Evolutionary conservation across 1,139 yeast species (phyloP), one percentile per base, ranked within the genome.

Genomic region (Pichia sp.): DNA sequence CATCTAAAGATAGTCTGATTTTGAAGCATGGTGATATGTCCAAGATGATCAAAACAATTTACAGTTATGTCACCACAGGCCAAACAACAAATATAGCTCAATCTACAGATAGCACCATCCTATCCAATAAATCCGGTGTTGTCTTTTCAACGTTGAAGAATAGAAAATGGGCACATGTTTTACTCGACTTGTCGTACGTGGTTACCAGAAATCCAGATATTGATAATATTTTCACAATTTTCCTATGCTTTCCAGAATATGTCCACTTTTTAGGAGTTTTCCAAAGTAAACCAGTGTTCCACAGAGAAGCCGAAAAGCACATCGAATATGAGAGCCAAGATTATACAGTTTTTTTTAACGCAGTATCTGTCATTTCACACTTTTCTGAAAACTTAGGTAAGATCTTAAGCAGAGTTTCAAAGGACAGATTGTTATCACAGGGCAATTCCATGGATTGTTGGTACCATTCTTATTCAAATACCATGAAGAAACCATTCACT

Each of bases 291-390:
- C 86, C 95, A 1, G 84, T 86, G 0, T 69, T 89, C 58, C 77
- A 75, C 55, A 73, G 98, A 53, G 96, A 89, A 60, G 79, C 81
- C n/a, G 73, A 77, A 14, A 82, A 80, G 50, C 99, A 93, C 63
- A 89, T 93, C 12, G 97, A 91, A 61, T 93, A 86, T 61, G 99
- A 93, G 61, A 83, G 83, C 40, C 89, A 88, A 19, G 90, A 86
- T 46, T 91, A 93, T 73, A 83, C 93, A 0, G 79, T 87, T 0
- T 88, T 81, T 59, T 88, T 88, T 65, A 87, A 86, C 54, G 83
- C 90, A 30, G 81, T 85, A 53, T 87, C 81, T 61, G 83, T 82
- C 10, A 75, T 85, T 6, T 79, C 83, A 20, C 83, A 83, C 46
- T 77, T 83, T 58, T 76, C 81, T 0, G 87, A 83, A 50, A 70